phyloP scores from a whole-genome alignment of 495 filamentous ascomycete genomes.

The Darksidea phi region DNA sequence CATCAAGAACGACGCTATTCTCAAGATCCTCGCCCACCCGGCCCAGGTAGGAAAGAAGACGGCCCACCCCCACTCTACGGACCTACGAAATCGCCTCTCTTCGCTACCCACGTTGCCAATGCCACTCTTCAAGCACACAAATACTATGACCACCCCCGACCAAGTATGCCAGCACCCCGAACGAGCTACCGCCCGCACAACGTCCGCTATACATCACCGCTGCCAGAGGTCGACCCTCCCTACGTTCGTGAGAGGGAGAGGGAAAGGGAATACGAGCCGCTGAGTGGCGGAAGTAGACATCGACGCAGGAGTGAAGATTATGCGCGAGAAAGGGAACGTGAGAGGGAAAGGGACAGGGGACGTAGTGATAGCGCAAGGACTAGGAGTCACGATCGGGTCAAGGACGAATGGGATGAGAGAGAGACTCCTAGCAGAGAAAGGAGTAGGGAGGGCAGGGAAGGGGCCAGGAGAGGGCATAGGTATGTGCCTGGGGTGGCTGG shows the following conservation, averaged over 20 bases:
- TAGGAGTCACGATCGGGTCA: not conserved
- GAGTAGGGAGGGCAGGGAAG: not conserved
- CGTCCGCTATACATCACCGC: too few species aligned
- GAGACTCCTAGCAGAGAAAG: constrained; percentile 9
- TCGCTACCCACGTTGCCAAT: constrained; percentile 41
- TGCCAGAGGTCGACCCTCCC: constrained; percentile 5
- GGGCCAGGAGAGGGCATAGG: constrained; percentile 8
- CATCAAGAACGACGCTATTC: constrained; percentile 19
- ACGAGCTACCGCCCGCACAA: constrained; percentile 5
- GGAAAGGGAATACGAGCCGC: constrained; percentile 7
- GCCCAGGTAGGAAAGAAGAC: constrained; percentile 6
- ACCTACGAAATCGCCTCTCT: constrained; percentile 40
- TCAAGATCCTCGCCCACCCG: constrained; percentile 8
- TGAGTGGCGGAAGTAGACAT: not conserved
- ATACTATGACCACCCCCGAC: constrained; percentile 25
- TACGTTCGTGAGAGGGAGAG: constrained; percentile 11
- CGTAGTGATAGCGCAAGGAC: not conserved
- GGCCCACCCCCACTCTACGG: constrained; percentile 31
- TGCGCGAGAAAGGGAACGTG: constrained; percentile 6
- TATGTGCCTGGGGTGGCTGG: constrained; percentile 28
- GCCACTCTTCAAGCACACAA: constrained; percentile 8
- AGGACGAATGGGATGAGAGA: constrained; percentile 7
- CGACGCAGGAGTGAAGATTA: not conserved
- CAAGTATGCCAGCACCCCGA: constrained; percentile 4
- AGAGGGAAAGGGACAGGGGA: constrained; percentile 24